Conservation (phyloP, 345 rosid species). For the Populus tremula region DNA sequence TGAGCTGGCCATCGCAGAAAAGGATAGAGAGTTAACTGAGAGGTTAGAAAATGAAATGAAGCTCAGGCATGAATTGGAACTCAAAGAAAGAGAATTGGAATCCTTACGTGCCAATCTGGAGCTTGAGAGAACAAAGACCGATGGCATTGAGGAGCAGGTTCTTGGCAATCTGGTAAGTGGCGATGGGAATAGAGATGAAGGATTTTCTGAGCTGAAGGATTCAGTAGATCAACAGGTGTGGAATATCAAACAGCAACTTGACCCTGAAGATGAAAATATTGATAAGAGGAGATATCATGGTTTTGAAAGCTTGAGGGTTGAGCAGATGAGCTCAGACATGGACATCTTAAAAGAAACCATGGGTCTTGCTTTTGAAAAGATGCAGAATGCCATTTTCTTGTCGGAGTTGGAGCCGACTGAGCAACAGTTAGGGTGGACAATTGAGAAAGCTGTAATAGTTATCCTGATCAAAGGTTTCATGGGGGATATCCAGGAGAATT, state of each 20-base stretch:
- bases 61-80: conserved; percentile 53
- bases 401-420: conserved; percentile 63
- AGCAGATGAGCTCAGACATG: conserved; percentile 59
- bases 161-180: conserved; percentile 18
- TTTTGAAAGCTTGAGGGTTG: conserved; percentile 41
- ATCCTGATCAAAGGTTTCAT: conserved; percentile 45
- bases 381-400: conserved; percentile 61
- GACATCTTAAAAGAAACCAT: conserved; percentile 63
- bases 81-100: conserved; percentile 52
- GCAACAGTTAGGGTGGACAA: conserved; percentile 58
- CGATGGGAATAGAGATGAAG: conserved; percentile 42
- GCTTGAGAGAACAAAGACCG: conserved; percentile 32
- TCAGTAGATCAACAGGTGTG: conserved; percentile 68
- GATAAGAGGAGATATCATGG: conserved; percentile 29
- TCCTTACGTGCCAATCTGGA: conserved; percentile 48
- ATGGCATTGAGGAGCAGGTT: conserved; percentile 23
- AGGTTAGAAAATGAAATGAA: conserved; percentile 51
- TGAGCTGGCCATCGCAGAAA: conserved; percentile 58
- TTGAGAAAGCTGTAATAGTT: conserved; percentile 50
- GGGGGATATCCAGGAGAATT: conserved; percentile 38
- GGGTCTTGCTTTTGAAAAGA: conserved; percentile 75
- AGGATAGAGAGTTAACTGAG: conserved; percentile 59
- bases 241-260: conserved; percentile 66
- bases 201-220: conserved; percentile 55
- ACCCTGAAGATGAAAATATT: conserved; percentile 33